Base-by-base conservation (phyloP, 2,329 filamentous ascomycete genomes). In the Ophiostoma ulmi region DNA sequence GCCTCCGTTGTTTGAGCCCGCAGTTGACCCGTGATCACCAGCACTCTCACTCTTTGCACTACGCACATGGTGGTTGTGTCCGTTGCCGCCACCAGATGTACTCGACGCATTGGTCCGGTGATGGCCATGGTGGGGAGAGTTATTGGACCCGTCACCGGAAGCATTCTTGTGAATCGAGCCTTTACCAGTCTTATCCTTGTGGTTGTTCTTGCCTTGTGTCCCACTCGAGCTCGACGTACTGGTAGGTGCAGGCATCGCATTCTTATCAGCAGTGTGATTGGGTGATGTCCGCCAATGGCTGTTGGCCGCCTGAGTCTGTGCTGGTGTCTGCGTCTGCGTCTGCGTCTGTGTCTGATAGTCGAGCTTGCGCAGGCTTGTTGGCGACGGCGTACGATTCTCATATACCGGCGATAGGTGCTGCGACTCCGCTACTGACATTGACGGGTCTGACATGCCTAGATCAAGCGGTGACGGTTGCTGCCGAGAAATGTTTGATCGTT, bases 341-440 rank as follows among this genome's bases (percentile, higher is more conserved):
- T n/a, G 35, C 17, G 63, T 11, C 63, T 41, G 36, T 1, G 26
- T 8, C 39, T 64, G 3, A 8, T 68, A 36, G 17, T 73, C 73
- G 10, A 87, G 80, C 67, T 84, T 88, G 70, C 89, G 83, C 70
- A 81, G 80, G 14, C 85, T 81, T 3, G 84, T 90, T 1, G 91
- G 90, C 1, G 91, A 92, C 2, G 90, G 89, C 0, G 89, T 90
- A n/a, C 86, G 84, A 6, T 86, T 85, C 79, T 93, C 91, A 70
- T 90, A 90, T 0, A 93, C 91, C 0, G 91, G 91, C 0, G 91
- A 93, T 1, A 94, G 82, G 74, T 84, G 85, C 61, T 72, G 70
- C 14, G 65, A 76, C 10, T 86, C 85, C 10, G 80, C 78, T 5
- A 78, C 76, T 69, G 80, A 78, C 13, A 81, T 74, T 31, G 80